Conservation (phyloP, 164 flowering plant species). For the Taxillus chinensis region DNA sequence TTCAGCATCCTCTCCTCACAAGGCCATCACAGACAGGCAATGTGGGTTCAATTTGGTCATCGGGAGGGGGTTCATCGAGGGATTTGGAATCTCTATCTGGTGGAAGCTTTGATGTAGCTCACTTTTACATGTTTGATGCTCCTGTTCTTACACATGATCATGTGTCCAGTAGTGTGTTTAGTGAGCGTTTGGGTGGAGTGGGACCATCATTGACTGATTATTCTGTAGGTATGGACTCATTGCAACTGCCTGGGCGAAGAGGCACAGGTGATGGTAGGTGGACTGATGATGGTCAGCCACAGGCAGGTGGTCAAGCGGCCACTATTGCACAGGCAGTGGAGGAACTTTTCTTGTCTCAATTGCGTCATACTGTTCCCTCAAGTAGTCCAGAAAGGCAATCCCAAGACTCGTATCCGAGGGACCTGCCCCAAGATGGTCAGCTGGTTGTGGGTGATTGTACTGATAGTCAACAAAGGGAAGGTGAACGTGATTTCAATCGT, state of each 20-base stretch:
- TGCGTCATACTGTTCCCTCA: slow-evolving; percentile 34
- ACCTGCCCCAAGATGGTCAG: slow-evolving; percentile 25
- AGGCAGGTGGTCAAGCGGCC: slow-evolving; percentile 65
- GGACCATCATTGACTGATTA: slow-evolving; percentile 70
- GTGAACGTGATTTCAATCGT: slow-evolving; percentile 20
- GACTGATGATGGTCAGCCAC: slow-evolving; percentile 98
- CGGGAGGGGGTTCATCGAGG: slow-evolving; percentile 47
- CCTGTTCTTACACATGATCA: slow-evolving; percentile 72
- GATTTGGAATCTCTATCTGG: slow-evolving; percentile 53
- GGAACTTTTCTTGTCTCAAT: slow-evolving; percentile 61
- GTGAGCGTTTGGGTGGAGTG: slow-evolving; percentile 56
- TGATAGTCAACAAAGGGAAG: slow-evolving; percentile 29
- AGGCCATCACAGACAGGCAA: slow-evolving; percentile 70
- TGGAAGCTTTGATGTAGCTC: slow-evolving; percentile 59
- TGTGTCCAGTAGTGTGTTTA: slow-evolving; percentile 45
- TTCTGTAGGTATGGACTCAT: slow-evolving; percentile 72
- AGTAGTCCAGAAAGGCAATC: slow-evolving; percentile 28
- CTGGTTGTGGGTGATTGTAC: slow-evolving; percentile 23
- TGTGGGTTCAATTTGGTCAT: slow-evolving; percentile 47
- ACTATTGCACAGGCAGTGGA: slow-evolving; percentile 79
- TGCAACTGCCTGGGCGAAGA: slow-evolving; percentile 61
- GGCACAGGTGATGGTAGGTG: slow-evolving; percentile 83
- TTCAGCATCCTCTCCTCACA: slow-evolving; percentile 84
- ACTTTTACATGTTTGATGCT: slow-evolving; percentile 79
- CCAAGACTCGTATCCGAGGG: slow-evolving; percentile 35